phyloP scores from a whole-genome alignment of 352 stramenopile genomes.

The Peronospora tabacina region DNA sequence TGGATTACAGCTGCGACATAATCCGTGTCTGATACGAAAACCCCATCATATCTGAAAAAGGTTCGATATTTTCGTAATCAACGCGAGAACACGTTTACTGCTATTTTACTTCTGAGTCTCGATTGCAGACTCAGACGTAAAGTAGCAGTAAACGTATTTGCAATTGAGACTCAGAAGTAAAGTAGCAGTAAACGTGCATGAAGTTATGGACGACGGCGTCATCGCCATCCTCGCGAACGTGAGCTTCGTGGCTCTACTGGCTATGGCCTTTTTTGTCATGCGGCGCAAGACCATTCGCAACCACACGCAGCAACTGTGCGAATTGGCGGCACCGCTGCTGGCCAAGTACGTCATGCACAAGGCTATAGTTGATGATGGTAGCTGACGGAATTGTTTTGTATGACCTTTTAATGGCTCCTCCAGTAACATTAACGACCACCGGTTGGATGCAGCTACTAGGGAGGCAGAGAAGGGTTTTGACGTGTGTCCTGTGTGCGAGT shows the following conservation, averaged over 20 bases:
- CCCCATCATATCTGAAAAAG: no score
- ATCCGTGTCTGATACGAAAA: no score
- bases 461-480: slow-evolving; percentile 46
- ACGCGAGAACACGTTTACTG: no score
- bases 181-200: slow-evolving; percentile 14
- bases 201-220: slow-evolving; percentile 28
- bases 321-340: slow-evolving; percentile 48
- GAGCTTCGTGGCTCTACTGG: slow-evolving; percentile 33
- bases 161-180: no score
- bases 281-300: slow-evolving; percentile 38
- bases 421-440: slow-evolving; percentile 26
- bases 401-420: slow-evolving; percentile 12
- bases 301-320: slow-evolving; percentile 35
- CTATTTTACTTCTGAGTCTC: no score
- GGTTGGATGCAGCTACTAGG: slow-evolving; percentile 42
- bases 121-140: no score
- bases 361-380: neutral
- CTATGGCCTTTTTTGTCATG: slow-evolving; percentile 44
- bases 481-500: slow-evolving; percentile 37
- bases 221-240: slow-evolving; percentile 37
- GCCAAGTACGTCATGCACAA: slow-evolving; percentile 29
- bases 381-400: slow-evolving; percentile 1
- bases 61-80: no score
- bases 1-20: no score
- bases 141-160: no score